Percentiles rank a stretch among this genome's conserved stretches.
Evolutionary conservation across 2,329 filamentous ascomycete species (phyloP).

Genomic region (Fusarium continuum): DNA sequence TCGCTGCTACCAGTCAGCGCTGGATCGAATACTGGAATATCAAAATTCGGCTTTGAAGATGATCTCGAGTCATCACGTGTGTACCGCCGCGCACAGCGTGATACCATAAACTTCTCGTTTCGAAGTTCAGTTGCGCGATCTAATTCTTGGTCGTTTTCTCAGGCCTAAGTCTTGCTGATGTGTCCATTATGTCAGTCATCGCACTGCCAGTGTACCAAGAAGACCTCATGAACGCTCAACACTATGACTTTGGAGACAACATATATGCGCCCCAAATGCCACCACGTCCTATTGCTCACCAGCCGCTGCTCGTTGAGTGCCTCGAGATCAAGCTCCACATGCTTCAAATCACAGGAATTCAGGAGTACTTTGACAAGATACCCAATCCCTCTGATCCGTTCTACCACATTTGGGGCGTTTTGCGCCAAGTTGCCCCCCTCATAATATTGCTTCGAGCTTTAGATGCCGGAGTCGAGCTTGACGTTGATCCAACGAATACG

Average conservation of each 20-base stretch:
- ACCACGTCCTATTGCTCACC: fast-evolving
- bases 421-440: background rate
- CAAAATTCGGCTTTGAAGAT: background rate
- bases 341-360: background rate
- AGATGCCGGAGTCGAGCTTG: background rate
- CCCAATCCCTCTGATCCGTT: background rate
- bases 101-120: background rate
- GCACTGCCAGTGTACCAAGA: background rate
- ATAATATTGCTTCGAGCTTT: background rate
- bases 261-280: fast-evolving
- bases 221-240: background rate
- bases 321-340: background rate
- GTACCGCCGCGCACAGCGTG: background rate
- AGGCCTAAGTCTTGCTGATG: fast-evolving
- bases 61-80: background rate
- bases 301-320: background rate
- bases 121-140: background rate
- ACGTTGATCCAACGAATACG: background rate
- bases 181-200: background rate
- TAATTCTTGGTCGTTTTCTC: background rate
- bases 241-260: background rate
- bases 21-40: fast-evolving
- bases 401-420: fast-evolving
- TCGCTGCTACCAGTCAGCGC: fast-evolving
- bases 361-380: fast-evolving